Evolutionary conservation across 23 red algal genomes (phyloP), one percentile per base, ranked within the genome.

Genomic region (Porphyridium purpureum): DNA sequence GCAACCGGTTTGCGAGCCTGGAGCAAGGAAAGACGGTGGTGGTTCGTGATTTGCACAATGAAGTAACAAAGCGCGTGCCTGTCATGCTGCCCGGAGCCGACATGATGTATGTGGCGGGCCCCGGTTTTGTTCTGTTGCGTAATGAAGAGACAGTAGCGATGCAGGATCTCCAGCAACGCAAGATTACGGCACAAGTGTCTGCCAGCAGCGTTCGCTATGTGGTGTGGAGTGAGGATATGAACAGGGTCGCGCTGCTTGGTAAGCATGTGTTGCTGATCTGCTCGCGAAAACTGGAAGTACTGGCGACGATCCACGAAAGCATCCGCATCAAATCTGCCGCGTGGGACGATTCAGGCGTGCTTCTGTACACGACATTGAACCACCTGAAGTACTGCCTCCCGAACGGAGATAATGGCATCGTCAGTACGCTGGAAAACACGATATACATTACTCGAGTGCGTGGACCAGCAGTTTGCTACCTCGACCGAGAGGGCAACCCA

Each of bases 361-460:
- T 98, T 9, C 48, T 98, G 35, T 98, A 98, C 64, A 82, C 78
- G 7, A 98, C 90, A 7, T 26, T 85, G 59, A 98, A 80, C 47
- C 90, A 98, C 63, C 35, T 98, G n/a, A 98, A 98, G 64, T 98
- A 98, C 60, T 98, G 90, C 50, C 49, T 98, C 17, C 90, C 90
- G 17, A 98, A 98, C 60, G 90, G 90, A 15, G 90, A 98, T 47
- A 69, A 57, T 50, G 90, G 90, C 11, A 98, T 86, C 21, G 75
- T 98, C 0, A 72, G 69, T 2, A 85, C 90, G 21, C 62, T 98
- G 21, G 54, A 42, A 15, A 53, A 78, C 29, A 68, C 81, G 5
- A 52, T 98, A 20, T 98, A 98, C 47, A 42, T 98, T 29, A 98
- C 90, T 24, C 48, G 78, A 5, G 90, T 81, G 19, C 67, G 90